phyloP scores from a whole-genome alignment of 495 filamentous ascomycete species.

The Penicilliopsis zonata region DNA sequence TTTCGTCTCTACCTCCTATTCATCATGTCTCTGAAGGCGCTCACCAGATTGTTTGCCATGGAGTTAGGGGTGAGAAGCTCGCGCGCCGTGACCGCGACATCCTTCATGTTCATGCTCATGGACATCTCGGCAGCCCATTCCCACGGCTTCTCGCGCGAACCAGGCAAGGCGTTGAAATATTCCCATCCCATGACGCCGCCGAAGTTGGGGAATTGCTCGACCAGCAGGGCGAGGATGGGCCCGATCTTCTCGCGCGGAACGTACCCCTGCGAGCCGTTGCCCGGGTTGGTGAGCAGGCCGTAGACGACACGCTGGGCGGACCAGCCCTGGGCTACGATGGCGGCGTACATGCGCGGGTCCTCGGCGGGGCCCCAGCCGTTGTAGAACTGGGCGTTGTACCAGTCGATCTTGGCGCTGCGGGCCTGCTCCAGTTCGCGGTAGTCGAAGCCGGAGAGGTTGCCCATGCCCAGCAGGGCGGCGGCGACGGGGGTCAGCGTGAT shows the following conservation, averaged over 20 bases:
- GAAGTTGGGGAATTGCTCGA: slow-evolving; percentile 47
- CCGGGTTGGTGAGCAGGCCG: slow-evolving; percentile 60
- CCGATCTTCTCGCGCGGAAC: slow-evolving; percentile 37
- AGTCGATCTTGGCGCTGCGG: slow-evolving; percentile 53
- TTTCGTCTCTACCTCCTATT: slow-evolving; percentile 8
- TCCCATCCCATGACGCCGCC: slow-evolving; percentile 85
- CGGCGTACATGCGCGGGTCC: slow-evolving; percentile 47
- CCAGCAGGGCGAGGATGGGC: slow-evolving; percentile 27
- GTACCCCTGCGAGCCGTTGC: slow-evolving; percentile 49
- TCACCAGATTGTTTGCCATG: slow-evolving; percentile 18
- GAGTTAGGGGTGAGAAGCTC: slow-evolving; percentile 16
- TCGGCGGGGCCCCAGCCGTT: slow-evolving; percentile 62
- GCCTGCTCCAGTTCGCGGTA: slow-evolving; percentile 54
- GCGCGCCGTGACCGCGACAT: slow-evolving; percentile 19
- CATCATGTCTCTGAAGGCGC: slow-evolving; percentile 21
- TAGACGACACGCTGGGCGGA: slow-evolving; percentile 52
- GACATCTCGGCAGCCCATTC: slow-evolving; percentile 54
- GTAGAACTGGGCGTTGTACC: slow-evolving; percentile 84
- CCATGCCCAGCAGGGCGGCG: slow-evolving; percentile 45
- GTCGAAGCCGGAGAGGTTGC: slow-evolving; percentile 63
- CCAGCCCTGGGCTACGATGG: slow-evolving; percentile 53
- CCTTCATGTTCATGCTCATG: slow-evolving; percentile 36
- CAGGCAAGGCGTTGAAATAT: slow-evolving; percentile 62
- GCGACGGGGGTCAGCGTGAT: slow-evolving; percentile 76
- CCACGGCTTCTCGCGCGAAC: slow-evolving; percentile 49